phyloP scores from a whole-genome alignment of 352 stramenopile species.

The Blastocystis sp. region DNA sequence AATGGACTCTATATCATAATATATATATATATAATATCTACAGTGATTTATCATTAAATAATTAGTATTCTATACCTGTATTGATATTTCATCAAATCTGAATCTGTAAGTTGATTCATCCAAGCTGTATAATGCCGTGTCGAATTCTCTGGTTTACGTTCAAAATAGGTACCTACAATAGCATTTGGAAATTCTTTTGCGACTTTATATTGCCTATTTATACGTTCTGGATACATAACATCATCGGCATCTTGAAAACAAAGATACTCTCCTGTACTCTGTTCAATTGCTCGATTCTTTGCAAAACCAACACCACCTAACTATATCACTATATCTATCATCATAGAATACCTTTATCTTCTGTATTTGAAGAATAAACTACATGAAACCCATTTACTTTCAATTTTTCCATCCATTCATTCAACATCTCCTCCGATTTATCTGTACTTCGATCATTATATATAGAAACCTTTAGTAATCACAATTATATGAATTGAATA shows the following conservation, averaged over 20 bases:
- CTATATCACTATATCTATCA: not conserved
- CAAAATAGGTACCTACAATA: slow-evolving; percentile 39
- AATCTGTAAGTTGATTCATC: slow-evolving; percentile 37
- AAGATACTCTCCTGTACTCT: slow-evolving; percentile 18
- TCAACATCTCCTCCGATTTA: slow-evolving; percentile 19
- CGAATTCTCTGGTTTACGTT: slow-evolving; percentile 37
- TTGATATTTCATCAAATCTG: slow-evolving; percentile 35
- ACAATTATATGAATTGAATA: not conserved
- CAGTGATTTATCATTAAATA: no score
- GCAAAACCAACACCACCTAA: slow-evolving; percentile 34
- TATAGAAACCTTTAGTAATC: slow-evolving; percentile 23
- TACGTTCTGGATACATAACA: slow-evolving; percentile 39
- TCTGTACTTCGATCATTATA: slow-evolving; percentile 39
- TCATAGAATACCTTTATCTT: not conserved
- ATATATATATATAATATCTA: no score
- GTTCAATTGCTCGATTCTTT: slow-evolving; percentile 35
- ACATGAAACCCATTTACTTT: not conserved
- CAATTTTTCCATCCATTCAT: slow-evolving; percentile 33
- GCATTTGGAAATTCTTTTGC: slow-evolving; percentile 12
- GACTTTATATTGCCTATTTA: slow-evolving; percentile 36
- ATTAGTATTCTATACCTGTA: no score
- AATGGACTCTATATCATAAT: no score
- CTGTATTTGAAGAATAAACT: slow-evolving; percentile 16
- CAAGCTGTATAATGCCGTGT: slow-evolving; percentile 40
- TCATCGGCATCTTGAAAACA: slow-evolving; percentile 43